Conservation (phyloP, 1,284 basidiomycete genomes). For the Tetrapyrgos nigripes region DNA sequence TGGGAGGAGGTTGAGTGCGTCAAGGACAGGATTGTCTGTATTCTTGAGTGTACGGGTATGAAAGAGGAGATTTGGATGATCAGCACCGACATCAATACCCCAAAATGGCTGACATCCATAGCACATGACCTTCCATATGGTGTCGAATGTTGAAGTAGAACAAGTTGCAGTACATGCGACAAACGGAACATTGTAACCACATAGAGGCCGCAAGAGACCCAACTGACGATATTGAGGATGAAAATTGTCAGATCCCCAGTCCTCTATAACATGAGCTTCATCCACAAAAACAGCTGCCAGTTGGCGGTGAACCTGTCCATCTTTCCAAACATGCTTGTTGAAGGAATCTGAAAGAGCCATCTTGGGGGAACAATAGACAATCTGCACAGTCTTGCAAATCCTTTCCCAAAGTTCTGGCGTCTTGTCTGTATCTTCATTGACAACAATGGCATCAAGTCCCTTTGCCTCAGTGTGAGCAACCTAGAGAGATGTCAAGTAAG, state of each 20-base stretch:
- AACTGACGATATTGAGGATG: background rate
- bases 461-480: background rate
- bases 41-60: conserved; percentile 1
- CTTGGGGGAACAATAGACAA: background rate
- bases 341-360: background rate
- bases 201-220: background rate
- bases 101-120: conserved; percentile 4
- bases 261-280: background rate
- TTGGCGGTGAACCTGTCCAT: background rate
- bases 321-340: background rate
- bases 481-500: background rate
- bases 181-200: background rate
- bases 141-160: background rate
- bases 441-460: background rate
- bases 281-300: conserved; percentile 1
- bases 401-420: background rate
- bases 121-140: background rate
- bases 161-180: conserved; percentile 1
- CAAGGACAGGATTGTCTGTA: conserved; percentile 1
- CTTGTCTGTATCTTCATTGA: conserved; percentile 6
- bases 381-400: background rate
- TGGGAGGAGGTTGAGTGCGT: conserved; percentile 6
- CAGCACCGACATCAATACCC: conserved; percentile 7
- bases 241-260: conserved; percentile 1
- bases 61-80: conserved; percentile 2